Evolutionary conservation across 805 yeast species (phyloP).

Genomic region (Wickerhamomyces kurtzmanii): DNA sequence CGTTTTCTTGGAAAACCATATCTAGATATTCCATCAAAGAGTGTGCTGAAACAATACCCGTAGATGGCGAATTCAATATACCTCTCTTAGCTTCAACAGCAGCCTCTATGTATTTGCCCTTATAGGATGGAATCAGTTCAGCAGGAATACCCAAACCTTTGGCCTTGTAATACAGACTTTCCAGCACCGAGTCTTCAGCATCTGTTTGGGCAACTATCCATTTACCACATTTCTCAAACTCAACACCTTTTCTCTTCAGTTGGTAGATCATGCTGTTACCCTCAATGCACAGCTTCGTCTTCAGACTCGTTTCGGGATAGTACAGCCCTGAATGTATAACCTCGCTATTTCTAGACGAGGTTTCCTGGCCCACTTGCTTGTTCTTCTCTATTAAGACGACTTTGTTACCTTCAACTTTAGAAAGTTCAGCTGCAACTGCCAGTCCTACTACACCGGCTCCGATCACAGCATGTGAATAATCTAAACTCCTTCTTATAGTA

Average conservation of each 20-base stretch:
- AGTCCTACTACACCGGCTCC: conserved; percentile 87
- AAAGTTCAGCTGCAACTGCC: conserved; percentile 67
- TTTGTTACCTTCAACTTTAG: conserved; percentile 29
- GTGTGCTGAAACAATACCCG: conserved; percentile 83
- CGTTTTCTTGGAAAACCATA: conserved; percentile 41
- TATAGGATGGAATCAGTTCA: conserved; percentile 34
- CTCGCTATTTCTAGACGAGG: conserved; percentile 85
- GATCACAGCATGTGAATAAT: conserved; percentile 61
- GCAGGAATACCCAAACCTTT: conserved; percentile 46
- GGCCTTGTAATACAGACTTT: conserved; percentile 40
- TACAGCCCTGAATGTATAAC: conserved; percentile 90
- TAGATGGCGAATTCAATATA: conserved; percentile 62
- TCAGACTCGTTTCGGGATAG: conserved; percentile 60
- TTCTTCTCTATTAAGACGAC: conserved; percentile 69
- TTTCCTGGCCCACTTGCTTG: conserved; percentile 59
- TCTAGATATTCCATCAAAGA: conserved; percentile 53
- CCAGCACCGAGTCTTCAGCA: conserved; percentile 47
- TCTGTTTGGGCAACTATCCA: conserved; percentile 83
- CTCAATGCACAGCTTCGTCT: conserved; percentile 58
- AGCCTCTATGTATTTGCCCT: conserved; percentile 50
- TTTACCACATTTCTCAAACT: conserved; percentile 61
- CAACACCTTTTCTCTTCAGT: conserved; percentile 34
- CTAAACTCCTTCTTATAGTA: conserved; percentile 16
- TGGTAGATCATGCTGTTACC: conserved; percentile 68
- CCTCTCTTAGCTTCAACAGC: conserved; percentile 53